These are phyloP conservation scores for Rhizopogon roseolus DNA, from an alignment of 768 basidiomycete genomes.

Conservation along the genomic window DNA sequence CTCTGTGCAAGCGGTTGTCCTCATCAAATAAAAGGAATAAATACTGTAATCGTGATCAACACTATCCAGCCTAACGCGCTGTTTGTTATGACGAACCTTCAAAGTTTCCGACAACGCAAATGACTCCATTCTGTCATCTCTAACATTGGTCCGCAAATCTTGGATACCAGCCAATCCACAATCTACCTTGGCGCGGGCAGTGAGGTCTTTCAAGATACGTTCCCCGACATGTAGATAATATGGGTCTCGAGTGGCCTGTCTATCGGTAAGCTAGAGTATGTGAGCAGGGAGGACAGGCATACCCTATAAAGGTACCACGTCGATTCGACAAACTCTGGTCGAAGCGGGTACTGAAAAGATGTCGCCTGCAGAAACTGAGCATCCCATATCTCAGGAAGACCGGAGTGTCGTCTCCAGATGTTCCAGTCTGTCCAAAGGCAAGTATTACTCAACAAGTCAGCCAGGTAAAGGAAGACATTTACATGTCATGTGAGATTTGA, in stretches of 20 bases:
- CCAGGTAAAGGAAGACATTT: conserved; percentile 18
- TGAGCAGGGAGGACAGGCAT: conserved; percentile 16
- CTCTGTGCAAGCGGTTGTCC: conserved; percentile 63
- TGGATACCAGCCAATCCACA: conserved; percentile 84
- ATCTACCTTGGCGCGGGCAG: conserved; percentile 66
- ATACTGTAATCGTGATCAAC: conserved; percentile 50
- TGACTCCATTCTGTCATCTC: conserved; percentile 95
- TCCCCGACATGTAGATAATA: conserved; percentile 93
- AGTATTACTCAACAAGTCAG: conserved; percentile 1
- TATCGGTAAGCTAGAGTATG: conserved; percentile 4
- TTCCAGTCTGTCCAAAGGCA: conserved; percentile 69
- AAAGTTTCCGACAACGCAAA: conserved; percentile 92
- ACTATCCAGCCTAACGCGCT: background rate
- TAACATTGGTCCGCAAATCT: conserved; percentile 71
- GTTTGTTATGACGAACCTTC: conserved; percentile 46
- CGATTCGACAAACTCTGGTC: conserved; percentile 93
- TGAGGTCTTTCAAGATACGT: conserved; percentile 73
- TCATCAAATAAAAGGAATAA: conserved; percentile 91
- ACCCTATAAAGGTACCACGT: conserved; percentile 95
- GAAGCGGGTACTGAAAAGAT: conserved; percentile 72
- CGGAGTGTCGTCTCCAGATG: conserved; percentile 82
- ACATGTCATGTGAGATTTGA: conserved; percentile 90
- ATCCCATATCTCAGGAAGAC: conserved; percentile 91
- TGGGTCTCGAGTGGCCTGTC: conserved; percentile 86
- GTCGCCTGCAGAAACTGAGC: conserved; percentile 68